Evolutionary conservation across 192 early-diverging fungal species (phyloP), one percentile per base, ranked within the genome.

Genomic region (Podila verticillata): DNA sequence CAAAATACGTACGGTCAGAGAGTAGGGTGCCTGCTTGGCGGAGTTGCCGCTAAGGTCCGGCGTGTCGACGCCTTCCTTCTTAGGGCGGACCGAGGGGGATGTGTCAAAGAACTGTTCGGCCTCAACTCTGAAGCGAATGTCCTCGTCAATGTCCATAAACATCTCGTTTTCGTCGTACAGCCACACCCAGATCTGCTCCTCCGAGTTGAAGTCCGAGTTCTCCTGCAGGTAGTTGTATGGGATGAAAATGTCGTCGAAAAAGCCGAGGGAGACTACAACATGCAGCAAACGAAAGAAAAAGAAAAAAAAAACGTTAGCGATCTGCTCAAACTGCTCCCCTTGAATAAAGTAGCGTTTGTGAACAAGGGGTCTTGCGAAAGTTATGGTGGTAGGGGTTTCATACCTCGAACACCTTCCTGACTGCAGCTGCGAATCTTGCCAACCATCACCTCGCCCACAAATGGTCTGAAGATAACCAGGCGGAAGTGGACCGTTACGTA

Each of bases 231-330:
- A 83, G 22, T 70, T 73, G 5, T 85, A 75, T 2, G 96, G 93
- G 30, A 98, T 92, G 47, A 83, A 75, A 30, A 98, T 95, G 81
- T 98, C 96, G 82, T 96, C 95, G 83, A 98, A 97, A 70, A 96
- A 98, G 20, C 91, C 94, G 81, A 96, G 84, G 6, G 94, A 87
- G 0, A 96, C 92, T 89, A 85, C 44, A 54, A 47, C 51, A 34
- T 10, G 57, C 19, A 54, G 10, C 36, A 28, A 22, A 73, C 48
- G 1, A 57, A 83, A 10, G 5, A 22, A 10, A 9, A 64, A 28
- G n/a, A 35, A 35, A 35, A 35, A 35, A 35, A 35, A 35, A 35
- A 35, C 1, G 34, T 36, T n/a, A n/a, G n/a, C n/a, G n/a, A n/a
- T n/a, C n/a, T n/a, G n/a, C n/a, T n/a, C n/a, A n/a, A n/a, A n/a